phyloP scores from a whole-genome alignment of 1,284 basidiomycete species.

The Tilletiopsis washingtonensis region DNA sequence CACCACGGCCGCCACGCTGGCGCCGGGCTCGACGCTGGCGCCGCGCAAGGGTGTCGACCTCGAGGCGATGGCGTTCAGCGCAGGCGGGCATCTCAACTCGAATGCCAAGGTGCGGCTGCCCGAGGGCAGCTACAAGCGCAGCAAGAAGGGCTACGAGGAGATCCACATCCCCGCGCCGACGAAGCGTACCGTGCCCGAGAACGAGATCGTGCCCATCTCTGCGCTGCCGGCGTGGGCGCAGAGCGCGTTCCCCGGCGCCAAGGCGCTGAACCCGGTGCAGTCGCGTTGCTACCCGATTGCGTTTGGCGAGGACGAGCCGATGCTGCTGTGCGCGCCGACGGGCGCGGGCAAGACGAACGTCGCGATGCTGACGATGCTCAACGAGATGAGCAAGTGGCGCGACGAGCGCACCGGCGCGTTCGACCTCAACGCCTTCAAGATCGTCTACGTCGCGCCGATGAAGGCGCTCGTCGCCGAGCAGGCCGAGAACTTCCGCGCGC shows the following conservation, averaged over 20 bases:
- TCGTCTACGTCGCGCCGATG: conserved; percentile 98
- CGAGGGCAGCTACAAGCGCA: conserved; percentile 93
- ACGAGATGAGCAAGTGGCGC: conserved; percentile 42
- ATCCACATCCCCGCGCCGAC: conserved; percentile 94
- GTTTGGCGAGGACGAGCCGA: conserved; percentile 81
- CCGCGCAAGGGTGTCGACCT: conserved; percentile 83
- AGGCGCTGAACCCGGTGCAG: conserved; percentile 79
- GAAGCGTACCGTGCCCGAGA: conserved; percentile 56
- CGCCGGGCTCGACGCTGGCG: conserved; percentile 71
- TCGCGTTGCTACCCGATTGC: conserved; percentile 66
- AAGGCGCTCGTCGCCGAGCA: conserved; percentile 51
- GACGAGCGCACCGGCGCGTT: conserved; percentile 75
- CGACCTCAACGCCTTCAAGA: conserved; percentile 87
- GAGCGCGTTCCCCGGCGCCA: conserved; percentile 52
- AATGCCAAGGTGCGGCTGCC: conserved; percentile 98
- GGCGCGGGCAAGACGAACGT: conserved; percentile 99
- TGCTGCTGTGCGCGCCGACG: conserved; percentile 93
- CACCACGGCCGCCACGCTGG: conserved; percentile 78
- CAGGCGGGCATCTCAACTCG: conserved; percentile 93
- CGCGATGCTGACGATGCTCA: conserved; percentile 64
- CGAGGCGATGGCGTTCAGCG: conserved; percentile 87
- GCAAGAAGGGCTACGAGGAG: conserved; percentile 94
- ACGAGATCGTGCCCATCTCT: conserved; percentile 66
- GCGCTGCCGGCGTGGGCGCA: conserved; percentile 75
- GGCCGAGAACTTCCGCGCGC: conserved; percentile 52